Conservation (phyloP, 2,329 filamentous ascomycete species). For the Arthroderma sp. region DNA sequence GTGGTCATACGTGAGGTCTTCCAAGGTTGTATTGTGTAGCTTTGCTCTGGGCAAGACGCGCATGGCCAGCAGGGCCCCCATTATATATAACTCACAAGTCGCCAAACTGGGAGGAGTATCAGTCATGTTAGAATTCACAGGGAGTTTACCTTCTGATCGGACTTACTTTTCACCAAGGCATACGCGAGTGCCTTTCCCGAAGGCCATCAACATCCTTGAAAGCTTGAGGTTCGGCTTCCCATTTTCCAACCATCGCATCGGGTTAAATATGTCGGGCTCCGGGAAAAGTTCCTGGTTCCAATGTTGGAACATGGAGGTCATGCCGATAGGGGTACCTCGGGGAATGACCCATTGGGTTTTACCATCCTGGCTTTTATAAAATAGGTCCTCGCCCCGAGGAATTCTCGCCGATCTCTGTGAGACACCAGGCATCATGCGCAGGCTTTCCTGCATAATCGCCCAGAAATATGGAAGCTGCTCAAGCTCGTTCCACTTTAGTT, state of each 20-base stretch:
- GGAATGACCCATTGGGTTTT: slow-evolving; percentile 3
- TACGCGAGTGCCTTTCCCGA: slow-evolving; percentile 12
- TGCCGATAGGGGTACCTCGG: slow-evolving; percentile 13
- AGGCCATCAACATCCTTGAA: slow-evolving; percentile 7
- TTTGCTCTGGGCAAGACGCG: slow-evolving; percentile 12
- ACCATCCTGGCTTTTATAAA: background rate
- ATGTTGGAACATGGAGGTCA: slow-evolving; percentile 13
- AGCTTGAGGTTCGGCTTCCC: background rate
- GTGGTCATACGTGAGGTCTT: slow-evolving; percentile 13
- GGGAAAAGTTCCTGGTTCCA: slow-evolving; percentile 13
- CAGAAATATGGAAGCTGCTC: slow-evolving; percentile 27
- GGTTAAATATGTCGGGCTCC: slow-evolving; percentile 12
- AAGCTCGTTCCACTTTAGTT: slow-evolving; percentile 18
- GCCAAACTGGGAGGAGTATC: slow-evolving; percentile 6
- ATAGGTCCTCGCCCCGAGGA: background rate
- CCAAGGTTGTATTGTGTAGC: slow-evolving; percentile 12
- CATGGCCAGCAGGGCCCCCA: slow-evolving; percentile 13
- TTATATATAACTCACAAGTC: slow-evolving; percentile 13
- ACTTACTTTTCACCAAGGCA: slow-evolving; percentile 15
- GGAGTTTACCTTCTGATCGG: background rate
- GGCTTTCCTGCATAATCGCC: slow-evolving; percentile 26
- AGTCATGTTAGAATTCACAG: background rate
- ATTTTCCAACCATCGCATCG: slow-evolving; percentile 14
- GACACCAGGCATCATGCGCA: slow-evolving; percentile 24
- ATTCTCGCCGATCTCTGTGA: background rate